phyloP scores from a whole-genome alignment of 2,329 filamentous ascomycete genomes.

The Fusarium algeriense region DNA sequence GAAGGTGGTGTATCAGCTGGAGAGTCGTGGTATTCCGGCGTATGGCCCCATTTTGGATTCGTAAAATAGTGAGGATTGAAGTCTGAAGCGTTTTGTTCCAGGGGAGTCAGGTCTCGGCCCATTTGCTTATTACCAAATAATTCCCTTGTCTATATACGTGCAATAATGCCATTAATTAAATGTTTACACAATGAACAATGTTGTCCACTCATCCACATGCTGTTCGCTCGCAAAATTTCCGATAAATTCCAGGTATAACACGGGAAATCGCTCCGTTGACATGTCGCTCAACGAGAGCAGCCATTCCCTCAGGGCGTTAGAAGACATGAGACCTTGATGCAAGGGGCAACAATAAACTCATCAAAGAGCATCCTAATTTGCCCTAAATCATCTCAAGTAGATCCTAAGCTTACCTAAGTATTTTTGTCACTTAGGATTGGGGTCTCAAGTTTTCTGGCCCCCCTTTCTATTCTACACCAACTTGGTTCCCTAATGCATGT shows the following conservation, averaged over 20 bases:
- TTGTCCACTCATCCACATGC: too few relatives aligned
- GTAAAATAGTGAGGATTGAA: neutral
- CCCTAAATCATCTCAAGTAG: too few relatives aligned
- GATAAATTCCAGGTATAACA: too few relatives aligned
- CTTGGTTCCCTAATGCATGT: neutral
- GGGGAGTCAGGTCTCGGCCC: neutral
- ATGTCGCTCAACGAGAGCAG: too few relatives aligned
- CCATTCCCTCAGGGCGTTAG: neutral
- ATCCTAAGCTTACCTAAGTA: too few relatives aligned
- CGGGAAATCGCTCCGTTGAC: too few relatives aligned
- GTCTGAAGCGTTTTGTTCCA: neutral
- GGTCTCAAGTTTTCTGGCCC: neutral
- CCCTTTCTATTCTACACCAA: too few relatives aligned
- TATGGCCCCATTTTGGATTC: conserved; percentile 77
- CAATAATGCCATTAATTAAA: neutral
- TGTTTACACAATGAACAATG: rapidly evolving
- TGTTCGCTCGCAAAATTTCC: too few relatives aligned
- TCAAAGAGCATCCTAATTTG: too few relatives aligned
- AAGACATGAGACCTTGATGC: too few relatives aligned
- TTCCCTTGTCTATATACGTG: neutral
- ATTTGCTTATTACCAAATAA: neutral
- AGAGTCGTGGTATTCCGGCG: conserved; percentile 70
- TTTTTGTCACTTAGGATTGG: too few relatives aligned
- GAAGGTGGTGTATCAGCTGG: conserved; percentile 72
- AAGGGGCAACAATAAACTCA: too few relatives aligned